Percentiles rank a stretch among this genome's conserved stretches.
Evolutionary conservation across 2,329 filamentous ascomycete genomes (phyloP).

Genomic region (Ceratocystis destructans): DNA sequence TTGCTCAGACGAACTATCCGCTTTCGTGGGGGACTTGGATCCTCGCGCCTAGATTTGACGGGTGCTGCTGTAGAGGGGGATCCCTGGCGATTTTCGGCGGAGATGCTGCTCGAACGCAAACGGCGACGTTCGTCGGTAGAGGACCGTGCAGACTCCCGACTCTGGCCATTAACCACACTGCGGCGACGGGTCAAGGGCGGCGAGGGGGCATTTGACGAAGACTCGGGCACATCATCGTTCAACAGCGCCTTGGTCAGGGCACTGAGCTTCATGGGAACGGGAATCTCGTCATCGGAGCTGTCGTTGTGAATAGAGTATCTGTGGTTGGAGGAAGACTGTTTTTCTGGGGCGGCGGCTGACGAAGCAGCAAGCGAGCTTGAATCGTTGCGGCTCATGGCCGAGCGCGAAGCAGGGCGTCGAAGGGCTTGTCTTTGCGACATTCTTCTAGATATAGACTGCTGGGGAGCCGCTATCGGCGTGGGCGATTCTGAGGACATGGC

Average conservation of each 20-base stretch:
- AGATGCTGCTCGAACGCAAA: slow-evolving; percentile 35
- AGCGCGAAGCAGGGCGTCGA: slow-evolving; percentile 36
- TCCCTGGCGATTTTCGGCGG: slow-evolving; percentile 28
- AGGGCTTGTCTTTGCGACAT: slow-evolving; percentile 44
- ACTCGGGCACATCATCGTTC: slow-evolving; percentile 44
- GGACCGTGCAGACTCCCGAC: not conserved
- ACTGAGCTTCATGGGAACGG: slow-evolving; percentile 84
- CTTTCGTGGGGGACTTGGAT: slow-evolving; percentile 41
- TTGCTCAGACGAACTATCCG: slow-evolving; percentile 44
- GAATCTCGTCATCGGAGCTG: slow-evolving; percentile 89
- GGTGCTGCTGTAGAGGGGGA: slow-evolving; percentile 31
- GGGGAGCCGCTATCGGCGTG: slow-evolving; percentile 37
- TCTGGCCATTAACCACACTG: slow-evolving; percentile 30
- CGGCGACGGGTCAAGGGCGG: slow-evolving; percentile 38
- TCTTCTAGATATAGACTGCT: slow-evolving; percentile 30
- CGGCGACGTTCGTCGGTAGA: slow-evolving; percentile 33
- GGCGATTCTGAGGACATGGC: slow-evolving; percentile 22
- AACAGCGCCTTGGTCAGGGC: slow-evolving; percentile 80
- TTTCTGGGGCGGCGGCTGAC: slow-evolving; percentile 24
- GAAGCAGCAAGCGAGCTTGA: slow-evolving; percentile 30
- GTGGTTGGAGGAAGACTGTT: slow-evolving; percentile 28
- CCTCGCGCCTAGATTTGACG: slow-evolving; percentile 31
- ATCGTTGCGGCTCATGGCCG: slow-evolving; percentile 33
- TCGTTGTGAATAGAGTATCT: slow-evolving; percentile 49
- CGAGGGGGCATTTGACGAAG: slow-evolving; percentile 32